These are phyloP conservation scores for Globisporangium nunn DNA, from an alignment of 352 stramenopile genomes.

Conservation along the genomic window DNA sequence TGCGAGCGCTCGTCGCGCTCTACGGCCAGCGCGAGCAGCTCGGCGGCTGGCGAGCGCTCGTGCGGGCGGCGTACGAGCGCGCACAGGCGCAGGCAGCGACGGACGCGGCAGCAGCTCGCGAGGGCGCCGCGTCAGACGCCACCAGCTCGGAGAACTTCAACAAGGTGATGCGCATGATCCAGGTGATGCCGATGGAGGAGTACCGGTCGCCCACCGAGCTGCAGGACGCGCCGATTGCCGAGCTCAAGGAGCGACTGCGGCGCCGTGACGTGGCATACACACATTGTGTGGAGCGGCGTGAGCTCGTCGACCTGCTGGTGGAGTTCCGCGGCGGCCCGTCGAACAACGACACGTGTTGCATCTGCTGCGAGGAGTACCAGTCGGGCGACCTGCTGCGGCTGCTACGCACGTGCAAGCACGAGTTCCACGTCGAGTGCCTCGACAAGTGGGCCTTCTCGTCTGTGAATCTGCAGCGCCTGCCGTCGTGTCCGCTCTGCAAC, in stretches of 20 bases:
- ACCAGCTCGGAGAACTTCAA: constrained; percentile 57
- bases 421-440: constrained; percentile 86
- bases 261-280: constrained; percentile 54
- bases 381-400: constrained; percentile 70
- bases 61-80: constrained; percentile 46
- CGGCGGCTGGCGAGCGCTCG: constrained; percentile 39
- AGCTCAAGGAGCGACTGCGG: constrained; percentile 70
- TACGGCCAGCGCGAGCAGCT: constrained; percentile 12
- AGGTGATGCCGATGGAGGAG: constrained; percentile 77
- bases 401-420: constrained; percentile 78
- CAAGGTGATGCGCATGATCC: constrained; percentile 66
- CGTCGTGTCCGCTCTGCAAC: constrained; percentile 80
- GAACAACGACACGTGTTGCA: constrained; percentile 85
- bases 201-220: constrained; percentile 61
- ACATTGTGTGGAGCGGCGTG: constrained; percentile 57
- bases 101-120: constrained; percentile 18
- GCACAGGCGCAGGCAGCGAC: constrained; percentile 21
- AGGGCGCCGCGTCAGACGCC: constrained; percentile 9
- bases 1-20: constrained; percentile 40
- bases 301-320: constrained; percentile 66
- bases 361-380: constrained; percentile 84
- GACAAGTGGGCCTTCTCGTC: constrained; percentile 86
- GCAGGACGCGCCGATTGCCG: constrained; percentile 37
- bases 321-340: constrained; percentile 67
- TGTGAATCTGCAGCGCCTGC: constrained; percentile 53